Evolutionary conservation across 768 basidiomycete species (phyloP), one percentile per base, ranked within the genome.

Genomic region (Leccinum pellstonianum): DNA sequence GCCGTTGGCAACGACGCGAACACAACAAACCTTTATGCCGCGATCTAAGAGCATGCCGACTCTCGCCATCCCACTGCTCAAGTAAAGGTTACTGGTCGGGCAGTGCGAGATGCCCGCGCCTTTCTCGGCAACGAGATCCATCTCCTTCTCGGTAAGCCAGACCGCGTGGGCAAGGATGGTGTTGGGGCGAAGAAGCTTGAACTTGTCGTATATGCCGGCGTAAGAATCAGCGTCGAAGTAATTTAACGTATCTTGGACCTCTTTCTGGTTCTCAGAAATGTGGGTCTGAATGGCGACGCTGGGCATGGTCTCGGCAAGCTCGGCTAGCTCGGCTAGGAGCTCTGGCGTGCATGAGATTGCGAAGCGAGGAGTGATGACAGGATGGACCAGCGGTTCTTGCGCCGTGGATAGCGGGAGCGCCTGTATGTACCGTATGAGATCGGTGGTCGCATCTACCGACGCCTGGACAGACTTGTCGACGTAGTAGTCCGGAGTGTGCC

Each of bases 351-450:
- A 96, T 11, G 91, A 87, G 59, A 98, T 89, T 23, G 96, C 96
- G 72, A 98, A 98, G n/a, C 96, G 90, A 14, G 96, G 96, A 0
- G 96, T 98, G 47, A 98, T 76, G 67, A 94, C 86, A 5, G 96
- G 96, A 57, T 91, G 90, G 10, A 98, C 89, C 7, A 95, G 84
- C 2, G 84, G 80, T 58, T 80, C 77, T 50, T 70, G 68, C 25
- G 66, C 62, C 25, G 68, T 62, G 23, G 75, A 66, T 10, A 72
- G 69, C 3, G 82, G 72, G 52, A 93, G 75, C 5, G 80, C 69
- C 41, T 83, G 83, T 67, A 97, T 87, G 75, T 95, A 76, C 0
- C 77, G 59, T 62, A 98, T 86, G 27, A 95, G 79, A 17, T 77
- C 76, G 49, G 77, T 71, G 0, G 95, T 95, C 51, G 80, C 81